phyloP scores from a whole-genome alignment of 1,284 basidiomycete genomes.

The Apiotrichum siamense region DNA sequence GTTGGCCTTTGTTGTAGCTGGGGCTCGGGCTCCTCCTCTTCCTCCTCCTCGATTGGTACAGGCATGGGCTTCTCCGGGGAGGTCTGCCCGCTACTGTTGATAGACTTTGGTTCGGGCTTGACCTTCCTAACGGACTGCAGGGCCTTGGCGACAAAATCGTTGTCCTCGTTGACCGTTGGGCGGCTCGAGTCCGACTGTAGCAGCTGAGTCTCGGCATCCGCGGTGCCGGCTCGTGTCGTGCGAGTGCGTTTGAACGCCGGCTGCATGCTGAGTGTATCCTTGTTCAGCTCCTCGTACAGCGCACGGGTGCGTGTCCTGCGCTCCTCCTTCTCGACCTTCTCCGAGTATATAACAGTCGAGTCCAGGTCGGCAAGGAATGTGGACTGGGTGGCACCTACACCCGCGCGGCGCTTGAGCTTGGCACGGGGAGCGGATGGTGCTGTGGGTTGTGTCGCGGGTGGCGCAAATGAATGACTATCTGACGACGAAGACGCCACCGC shows the following conservation, averaged over 20 bases:
- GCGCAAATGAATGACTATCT: no score
- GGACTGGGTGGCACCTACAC: slow-evolving; percentile 11
- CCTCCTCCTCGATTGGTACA: slow-evolving; percentile 2
- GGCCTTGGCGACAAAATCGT: slow-evolving; percentile 15
- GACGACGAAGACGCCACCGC: background rate
- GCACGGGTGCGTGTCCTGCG: slow-evolving; percentile 26
- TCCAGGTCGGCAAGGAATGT: slow-evolving; percentile 17
- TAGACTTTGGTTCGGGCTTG: slow-evolving; percentile 3
- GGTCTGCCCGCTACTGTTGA: background rate
- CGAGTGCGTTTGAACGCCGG: slow-evolving; percentile 8
- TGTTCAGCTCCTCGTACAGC: slow-evolving; percentile 36
- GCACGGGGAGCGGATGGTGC: no score
- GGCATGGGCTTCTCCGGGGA: background rate
- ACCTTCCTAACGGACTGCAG: background rate
- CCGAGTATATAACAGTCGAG: slow-evolving; percentile 18
- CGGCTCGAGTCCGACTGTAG: background rate
- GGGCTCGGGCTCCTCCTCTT: slow-evolving; percentile 21
- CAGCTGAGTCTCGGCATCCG: background rate
- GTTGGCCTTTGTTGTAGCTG: background rate
- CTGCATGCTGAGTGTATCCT: slow-evolving; percentile 11
- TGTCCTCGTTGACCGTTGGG: slow-evolving; percentile 25
- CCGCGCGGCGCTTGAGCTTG: slow-evolving; percentile 22
- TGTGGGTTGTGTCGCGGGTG: no score
- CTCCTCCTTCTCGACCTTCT: slow-evolving; percentile 24
- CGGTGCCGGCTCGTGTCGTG: no score